phyloP scores from a whole-genome alignment of 345 rosid species.

The Lenwebbia sp. region DNA sequence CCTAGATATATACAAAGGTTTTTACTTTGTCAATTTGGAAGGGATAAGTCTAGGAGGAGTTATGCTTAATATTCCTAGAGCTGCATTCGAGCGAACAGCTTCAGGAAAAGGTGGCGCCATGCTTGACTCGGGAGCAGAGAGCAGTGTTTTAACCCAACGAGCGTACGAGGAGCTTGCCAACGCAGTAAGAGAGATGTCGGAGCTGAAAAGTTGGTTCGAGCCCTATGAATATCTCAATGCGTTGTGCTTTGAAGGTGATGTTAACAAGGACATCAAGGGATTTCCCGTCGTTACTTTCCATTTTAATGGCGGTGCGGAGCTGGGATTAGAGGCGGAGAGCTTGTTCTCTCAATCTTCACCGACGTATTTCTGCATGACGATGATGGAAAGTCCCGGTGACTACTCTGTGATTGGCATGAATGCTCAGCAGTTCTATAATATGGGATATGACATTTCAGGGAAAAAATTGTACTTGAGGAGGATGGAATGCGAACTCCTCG shows the following conservation, averaged over 20 bases:
- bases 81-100: background rate
- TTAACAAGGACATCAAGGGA: background rate
- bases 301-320: background rate
- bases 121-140: background rate
- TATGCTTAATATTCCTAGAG: background rate
- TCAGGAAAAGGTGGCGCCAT: background rate
- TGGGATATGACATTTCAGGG: background rate
- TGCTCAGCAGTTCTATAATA: background rate
- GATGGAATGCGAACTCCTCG: background rate
- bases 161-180: background rate
- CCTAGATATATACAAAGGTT: background rate
- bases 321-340: background rate
- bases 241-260: background rate
- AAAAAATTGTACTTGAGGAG: background rate
- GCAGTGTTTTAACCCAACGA: background rate
- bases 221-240: background rate
- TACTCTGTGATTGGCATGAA: background rate
- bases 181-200: background rate
- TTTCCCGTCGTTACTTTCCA: background rate
- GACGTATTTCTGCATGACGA: background rate
- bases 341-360: background rate
- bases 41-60: background rate
- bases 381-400: background rate
- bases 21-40: background rate
- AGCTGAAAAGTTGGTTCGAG: background rate